Evolutionary conservation across 768 basidiomycete genomes (phyloP).

Genomic region (Dentipellis fragilis): DNA sequence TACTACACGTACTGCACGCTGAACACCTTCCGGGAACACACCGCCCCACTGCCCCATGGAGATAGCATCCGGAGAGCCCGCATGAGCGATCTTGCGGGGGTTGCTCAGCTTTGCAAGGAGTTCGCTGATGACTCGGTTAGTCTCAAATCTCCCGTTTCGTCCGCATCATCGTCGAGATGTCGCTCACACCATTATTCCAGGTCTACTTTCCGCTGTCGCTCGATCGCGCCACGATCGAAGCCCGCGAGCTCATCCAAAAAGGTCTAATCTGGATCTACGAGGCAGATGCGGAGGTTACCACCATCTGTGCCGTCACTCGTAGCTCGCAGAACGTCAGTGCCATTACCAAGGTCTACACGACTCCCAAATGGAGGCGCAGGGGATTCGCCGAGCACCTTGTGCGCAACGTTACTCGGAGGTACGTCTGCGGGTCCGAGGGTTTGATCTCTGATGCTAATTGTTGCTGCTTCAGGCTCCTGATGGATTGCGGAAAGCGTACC

Average conservation of each 20-base stretch:
- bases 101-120: slow-evolving; percentile 36
- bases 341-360: slow-evolving; percentile 51
- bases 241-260: slow-evolving; percentile 35
- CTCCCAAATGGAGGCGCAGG: slow-evolving; percentile 30
- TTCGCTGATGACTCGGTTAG: slow-evolving; percentile 45
- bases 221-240: slow-evolving; percentile 32
- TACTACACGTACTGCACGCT: slow-evolving; percentile 34
- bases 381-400: slow-evolving; percentile 47
- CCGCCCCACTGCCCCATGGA: slow-evolving; percentile 20
- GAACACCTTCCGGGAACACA: slow-evolving; percentile 24
- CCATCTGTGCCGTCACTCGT: slow-evolving; percentile 50
- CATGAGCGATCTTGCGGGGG: slow-evolving; percentile 26
- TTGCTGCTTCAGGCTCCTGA: slow-evolving; percentile 26
- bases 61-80: slow-evolving; percentile 30
- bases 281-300: slow-evolving; percentile 29
- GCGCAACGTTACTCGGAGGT: slow-evolving; percentile 34
- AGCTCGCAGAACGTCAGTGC: slow-evolving; percentile 37
- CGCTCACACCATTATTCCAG: slow-evolving; percentile 18
- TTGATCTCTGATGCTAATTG: slow-evolving; percentile 9
- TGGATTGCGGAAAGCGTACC: slow-evolving; percentile 32
- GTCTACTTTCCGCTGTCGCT: slow-evolving; percentile 33
- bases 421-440: slow-evolving; percentile 12
- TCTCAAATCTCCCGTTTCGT: not conserved
- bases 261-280: slow-evolving; percentile 47
- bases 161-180: too few species aligned